These are phyloP conservation scores for Aspergillus pseudoglaucus DNA, from an alignment of 2,329 filamentous ascomycete species.

Conservation along the genomic window DNA sequence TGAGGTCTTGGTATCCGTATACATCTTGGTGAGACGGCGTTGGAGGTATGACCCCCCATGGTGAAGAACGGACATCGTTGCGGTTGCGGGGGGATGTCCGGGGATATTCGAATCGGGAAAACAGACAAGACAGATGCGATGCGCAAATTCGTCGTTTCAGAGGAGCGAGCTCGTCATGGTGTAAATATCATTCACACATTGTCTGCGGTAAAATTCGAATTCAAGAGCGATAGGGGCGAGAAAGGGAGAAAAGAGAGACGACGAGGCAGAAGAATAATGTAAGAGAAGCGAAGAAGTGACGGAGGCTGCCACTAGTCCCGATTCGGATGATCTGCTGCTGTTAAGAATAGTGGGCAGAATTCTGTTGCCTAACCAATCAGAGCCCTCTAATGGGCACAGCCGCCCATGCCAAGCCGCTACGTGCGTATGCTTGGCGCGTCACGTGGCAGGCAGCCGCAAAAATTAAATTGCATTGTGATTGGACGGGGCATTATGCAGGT, in stretches of 20 bases:
- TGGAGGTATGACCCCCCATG: slow-evolving; percentile 41
- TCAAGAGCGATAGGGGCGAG: neutral
- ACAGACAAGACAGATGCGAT: neutral
- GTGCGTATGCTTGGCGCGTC: slow-evolving; percentile 4
- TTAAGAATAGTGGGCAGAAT: slow-evolving; percentile 31
- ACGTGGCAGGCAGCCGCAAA: slow-evolving; percentile 29
- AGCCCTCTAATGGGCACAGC: slow-evolving; percentile 22
- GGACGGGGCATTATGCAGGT: neutral
- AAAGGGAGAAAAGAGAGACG: slow-evolving; percentile 3
- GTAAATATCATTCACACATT: too few species aligned
- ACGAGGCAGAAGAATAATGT: neutral
- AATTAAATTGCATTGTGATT: slow-evolving; percentile 1
- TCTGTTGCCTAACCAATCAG: slow-evolving; percentile 40
- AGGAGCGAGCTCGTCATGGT: neutral
- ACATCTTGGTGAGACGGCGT: slow-evolving; percentile 53
- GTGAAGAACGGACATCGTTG: slow-evolving; percentile 42
- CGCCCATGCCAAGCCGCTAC: slow-evolving; percentile 18
- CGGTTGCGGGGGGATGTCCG: slow-evolving; percentile 10
- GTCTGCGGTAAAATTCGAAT: too few species aligned
- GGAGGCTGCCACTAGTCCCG: slow-evolving; percentile 15
- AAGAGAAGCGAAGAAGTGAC: slow-evolving; percentile 5
- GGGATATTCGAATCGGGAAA: neutral
- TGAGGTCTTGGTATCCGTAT: slow-evolving; percentile 58
- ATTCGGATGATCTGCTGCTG: slow-evolving; percentile 4
- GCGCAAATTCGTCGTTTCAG: slow-evolving; percentile 8